phyloP scores from a whole-genome alignment of 2,329 filamentous ascomycete species.

The Sporothrix brunneoviolacea region DNA sequence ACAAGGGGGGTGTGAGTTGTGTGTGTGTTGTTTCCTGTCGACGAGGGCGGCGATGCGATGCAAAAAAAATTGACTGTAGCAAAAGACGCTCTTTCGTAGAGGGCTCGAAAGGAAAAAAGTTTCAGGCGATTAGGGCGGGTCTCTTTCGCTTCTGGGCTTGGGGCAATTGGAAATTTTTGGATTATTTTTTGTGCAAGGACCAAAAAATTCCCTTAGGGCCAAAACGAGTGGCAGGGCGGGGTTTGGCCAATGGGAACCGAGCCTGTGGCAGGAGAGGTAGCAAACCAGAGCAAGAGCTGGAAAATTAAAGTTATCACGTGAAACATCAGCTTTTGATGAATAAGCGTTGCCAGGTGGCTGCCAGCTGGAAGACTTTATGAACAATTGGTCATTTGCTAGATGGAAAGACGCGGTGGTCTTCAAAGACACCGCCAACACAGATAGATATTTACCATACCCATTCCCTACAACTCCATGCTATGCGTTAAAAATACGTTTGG shows the following conservation, averaged over 20 bases:
- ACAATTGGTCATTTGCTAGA: too few species aligned
- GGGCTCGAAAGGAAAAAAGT: constrained; percentile 16
- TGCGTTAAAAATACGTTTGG: constrained; percentile 3
- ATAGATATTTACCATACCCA: neutral
- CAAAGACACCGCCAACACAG: too few species aligned
- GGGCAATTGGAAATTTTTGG: constrained; percentile 11
- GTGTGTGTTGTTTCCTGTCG: constrained; percentile 11
- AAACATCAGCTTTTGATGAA: too few species aligned
- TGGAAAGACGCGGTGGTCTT: too few species aligned
- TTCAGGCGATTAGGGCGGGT: constrained; percentile 17
- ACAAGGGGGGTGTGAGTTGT: constrained; percentile 5
- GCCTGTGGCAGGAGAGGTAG: too few species aligned
- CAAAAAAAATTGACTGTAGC: constrained; percentile 11
- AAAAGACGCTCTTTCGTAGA: constrained; percentile 6
- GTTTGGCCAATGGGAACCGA: constrained; percentile 23
- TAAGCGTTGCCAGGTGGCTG: neutral
- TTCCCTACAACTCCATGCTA: constrained; percentile 9
- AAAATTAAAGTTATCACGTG: too few species aligned
- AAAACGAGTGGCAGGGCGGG: constrained; percentile 21
- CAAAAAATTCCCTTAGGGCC: constrained; percentile 22
- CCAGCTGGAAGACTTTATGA: neutral
- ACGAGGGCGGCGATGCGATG: constrained; percentile 11
- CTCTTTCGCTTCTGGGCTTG: neutral
- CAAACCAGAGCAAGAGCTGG: too few species aligned
- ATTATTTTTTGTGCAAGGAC: constrained; percentile 17